Percentiles rank a stretch among this genome's conserved stretches.
Conservation (phyloP, 164 flowering plant genomes). For the Berberis vulgaris region DNA sequence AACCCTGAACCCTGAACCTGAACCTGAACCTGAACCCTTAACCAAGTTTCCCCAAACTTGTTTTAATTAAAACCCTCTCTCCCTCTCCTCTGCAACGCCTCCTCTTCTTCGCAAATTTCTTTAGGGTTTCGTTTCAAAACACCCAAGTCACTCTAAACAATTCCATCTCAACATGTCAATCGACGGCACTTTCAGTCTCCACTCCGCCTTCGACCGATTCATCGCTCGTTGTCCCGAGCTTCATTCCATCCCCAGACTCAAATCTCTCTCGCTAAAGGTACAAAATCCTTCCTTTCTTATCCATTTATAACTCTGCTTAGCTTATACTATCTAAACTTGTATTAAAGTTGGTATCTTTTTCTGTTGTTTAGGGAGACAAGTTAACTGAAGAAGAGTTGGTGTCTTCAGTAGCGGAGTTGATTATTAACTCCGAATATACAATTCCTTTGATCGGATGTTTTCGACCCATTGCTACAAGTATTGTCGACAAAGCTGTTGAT, state of each 20-base stretch:
- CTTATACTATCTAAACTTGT: background rate
- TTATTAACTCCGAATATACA: slow-evolving; percentile 61
- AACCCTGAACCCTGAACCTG: no score
- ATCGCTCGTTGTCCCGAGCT: slow-evolving; percentile 60
- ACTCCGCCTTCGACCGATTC: slow-evolving; percentile 41
- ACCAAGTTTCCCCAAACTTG: no score
- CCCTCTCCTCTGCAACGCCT: no score
- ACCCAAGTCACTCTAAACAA: no score
- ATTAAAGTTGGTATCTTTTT: background rate
- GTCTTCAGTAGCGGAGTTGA: slow-evolving; percentile 39
- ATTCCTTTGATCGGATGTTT: slow-evolving; percentile 75
- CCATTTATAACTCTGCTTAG: background rate
- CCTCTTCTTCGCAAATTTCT: no score
- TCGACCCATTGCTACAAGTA: slow-evolving; percentile 39
- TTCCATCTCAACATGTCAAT: slow-evolving; percentile 37
- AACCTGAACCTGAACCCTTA: no score
- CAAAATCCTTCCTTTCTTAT: background rate
- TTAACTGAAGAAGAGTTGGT: slow-evolving; percentile 58
- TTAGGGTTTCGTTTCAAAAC: no score
- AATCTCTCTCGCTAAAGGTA: slow-evolving; percentile 38
- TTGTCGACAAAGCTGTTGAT: slow-evolving; percentile 47
- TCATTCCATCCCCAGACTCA: slow-evolving; percentile 15
- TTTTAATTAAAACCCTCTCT: no score
- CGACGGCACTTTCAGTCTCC: slow-evolving; percentile 55
- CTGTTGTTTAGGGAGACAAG: slow-evolving; percentile 34